phyloP scores from a whole-genome alignment of 768 basidiomycete genomes.

The Gymnopilus junonius region DNA sequence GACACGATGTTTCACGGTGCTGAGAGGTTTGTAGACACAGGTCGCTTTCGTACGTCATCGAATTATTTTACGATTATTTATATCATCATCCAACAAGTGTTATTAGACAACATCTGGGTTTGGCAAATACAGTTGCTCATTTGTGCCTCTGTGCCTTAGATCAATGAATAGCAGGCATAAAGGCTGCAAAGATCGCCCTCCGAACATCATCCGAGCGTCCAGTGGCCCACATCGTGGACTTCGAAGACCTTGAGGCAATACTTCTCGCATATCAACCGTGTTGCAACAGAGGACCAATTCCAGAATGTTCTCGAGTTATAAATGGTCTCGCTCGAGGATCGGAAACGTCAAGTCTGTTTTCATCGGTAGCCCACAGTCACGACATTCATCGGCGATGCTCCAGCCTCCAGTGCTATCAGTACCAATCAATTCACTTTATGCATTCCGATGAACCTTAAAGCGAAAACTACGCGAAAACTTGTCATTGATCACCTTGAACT shows the following conservation, averaged over 20 bases:
- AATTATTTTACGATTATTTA: too few species aligned
- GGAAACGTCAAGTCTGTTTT: constrained; percentile 1
- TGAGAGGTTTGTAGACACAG: too few species aligned
- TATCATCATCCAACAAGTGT: too few species aligned
- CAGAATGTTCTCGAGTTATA: neutral
- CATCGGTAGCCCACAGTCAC: neutral
- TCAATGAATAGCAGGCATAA: too few species aligned
- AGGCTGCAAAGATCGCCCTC: neutral
- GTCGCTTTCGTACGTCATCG: too few species aligned
- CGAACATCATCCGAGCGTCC: neutral
- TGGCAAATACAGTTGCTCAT: too few species aligned
- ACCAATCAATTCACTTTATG: constrained; percentile 6
- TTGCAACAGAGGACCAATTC: neutral
- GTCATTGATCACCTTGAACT: constrained; percentile 1
- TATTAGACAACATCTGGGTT: too few species aligned
- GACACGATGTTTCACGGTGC: too few species aligned
- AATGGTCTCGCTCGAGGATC: neutral
- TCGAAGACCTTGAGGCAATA: neutral
- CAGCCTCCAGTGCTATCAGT: constrained; percentile 9
- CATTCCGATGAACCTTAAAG: constrained; percentile 6
- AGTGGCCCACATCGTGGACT: too few species aligned
- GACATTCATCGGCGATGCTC: neutral
- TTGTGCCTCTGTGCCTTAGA: too few species aligned
- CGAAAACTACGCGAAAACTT: constrained; percentile 1
- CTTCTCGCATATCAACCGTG: neutral